These are phyloP conservation scores for Neoboletus magnificus DNA, from an alignment of 768 basidiomycete species.

Conservation along the genomic window DNA sequence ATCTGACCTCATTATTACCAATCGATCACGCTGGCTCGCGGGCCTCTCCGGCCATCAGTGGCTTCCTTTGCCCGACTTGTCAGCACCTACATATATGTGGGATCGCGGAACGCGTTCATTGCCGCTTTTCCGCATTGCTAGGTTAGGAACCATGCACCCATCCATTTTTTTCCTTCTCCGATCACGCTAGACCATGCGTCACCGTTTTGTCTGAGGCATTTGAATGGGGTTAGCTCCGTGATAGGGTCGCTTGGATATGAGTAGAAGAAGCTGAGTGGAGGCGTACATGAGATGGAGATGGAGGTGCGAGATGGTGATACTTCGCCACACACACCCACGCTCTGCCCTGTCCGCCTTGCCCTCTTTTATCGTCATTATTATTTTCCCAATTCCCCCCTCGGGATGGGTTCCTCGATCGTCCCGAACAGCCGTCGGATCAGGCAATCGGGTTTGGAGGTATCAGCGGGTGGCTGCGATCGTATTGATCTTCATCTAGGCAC, in stretches of 20 bases:
- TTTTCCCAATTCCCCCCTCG: neutral
- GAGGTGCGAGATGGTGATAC: neutral
- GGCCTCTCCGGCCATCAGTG: slow-evolving; percentile 10
- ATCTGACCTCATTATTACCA: slow-evolving; percentile 25
- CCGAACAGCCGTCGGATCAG: slow-evolving; percentile 9
- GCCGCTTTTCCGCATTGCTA: slow-evolving; percentile 22
- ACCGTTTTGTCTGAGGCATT: slow-evolving; percentile 7
- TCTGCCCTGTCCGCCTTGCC: neutral
- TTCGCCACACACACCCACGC: slow-evolving; percentile 5
- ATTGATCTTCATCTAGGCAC: slow-evolving; percentile 1
- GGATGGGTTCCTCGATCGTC: slow-evolving; percentile 8
- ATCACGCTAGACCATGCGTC: slow-evolving; percentile 18
- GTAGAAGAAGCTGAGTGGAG: neutral
- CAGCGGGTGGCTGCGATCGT: neutral
- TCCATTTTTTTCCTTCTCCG: slow-evolving; percentile 4
- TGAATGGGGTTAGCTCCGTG: slow-evolving; percentile 15
- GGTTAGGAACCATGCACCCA: neutral
- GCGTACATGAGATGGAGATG: slow-evolving; percentile 3
- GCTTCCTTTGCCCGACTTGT: neutral
- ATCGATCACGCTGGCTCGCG: slow-evolving; percentile 12
- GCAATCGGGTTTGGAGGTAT: neutral
- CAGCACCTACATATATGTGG: neutral
- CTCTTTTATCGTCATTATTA: neutral
- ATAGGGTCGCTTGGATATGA: slow-evolving; percentile 7
- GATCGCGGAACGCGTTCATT: slow-evolving; percentile 23